Evolutionary conservation across 2,329 filamentous ascomycete genomes (phyloP), one percentile per base, ranked within the genome.

Genomic region (Ceratocystis colombiana): DNA sequence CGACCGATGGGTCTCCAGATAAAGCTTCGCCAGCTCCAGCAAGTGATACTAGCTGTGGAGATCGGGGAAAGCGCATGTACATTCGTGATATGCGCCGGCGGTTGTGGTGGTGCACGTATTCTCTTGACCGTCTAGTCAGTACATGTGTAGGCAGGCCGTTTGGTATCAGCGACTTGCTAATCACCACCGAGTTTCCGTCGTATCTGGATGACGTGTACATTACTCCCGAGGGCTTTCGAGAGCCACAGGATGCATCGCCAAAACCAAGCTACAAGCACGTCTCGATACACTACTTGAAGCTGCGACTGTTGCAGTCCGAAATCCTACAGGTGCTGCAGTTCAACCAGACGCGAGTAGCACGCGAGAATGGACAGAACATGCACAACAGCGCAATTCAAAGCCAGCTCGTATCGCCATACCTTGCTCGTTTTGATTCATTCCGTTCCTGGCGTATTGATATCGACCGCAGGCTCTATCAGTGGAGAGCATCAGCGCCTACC

Each of bases 51-150:
- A 12, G 46, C 70, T 75, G 71, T 68, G 75, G 76, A 72, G 80
- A 75, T 80, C 88, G 78, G 75, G 87, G 74, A 79, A 83, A 88
- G 62, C 83, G 89, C 67, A 85, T 96, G 75, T 96, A 90, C 82
- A 82, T 90, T 48, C 85, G 93, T 64, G 94, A 97, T 74, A 82
- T 96, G 69, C 85, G 91, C 64, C 83, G 93, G 66, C 84, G 93
- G 41, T 79, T 97, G 15, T 97, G 92, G 91, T 97, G 94, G 93
- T 96, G 91, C 76, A 92, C 92, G 1, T 97, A 97, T 76, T 93
- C 90, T 4, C 85, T 97, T 66, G 93, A 97, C 75, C 84, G 93
- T n/a, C 84, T 97, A 4, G 93, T 97, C 63, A 94, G 90, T 72
- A 92, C 90, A 25, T 96, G 92, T 71, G 93, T 97, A 30, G 93